Evolutionary conservation across 768 basidiomycete genomes (phyloP).

Genomic region (Lactarius indigo): DNA sequence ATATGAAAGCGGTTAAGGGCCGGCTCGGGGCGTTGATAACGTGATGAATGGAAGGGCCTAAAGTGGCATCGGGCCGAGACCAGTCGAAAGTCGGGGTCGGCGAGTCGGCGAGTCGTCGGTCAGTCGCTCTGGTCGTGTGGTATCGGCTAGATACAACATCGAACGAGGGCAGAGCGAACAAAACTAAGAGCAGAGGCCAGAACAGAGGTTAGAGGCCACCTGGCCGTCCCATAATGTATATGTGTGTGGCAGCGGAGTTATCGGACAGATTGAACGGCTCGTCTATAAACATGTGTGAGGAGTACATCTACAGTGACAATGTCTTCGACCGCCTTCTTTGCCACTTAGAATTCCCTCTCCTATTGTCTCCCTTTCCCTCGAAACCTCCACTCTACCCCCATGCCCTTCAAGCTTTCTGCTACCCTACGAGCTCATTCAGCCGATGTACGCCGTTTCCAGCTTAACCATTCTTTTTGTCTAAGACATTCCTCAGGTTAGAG

Average conservation of each 20-base stretch:
- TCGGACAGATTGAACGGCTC: neutral
- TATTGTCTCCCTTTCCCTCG: constrained; percentile 16
- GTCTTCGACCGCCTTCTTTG: constrained; percentile 9
- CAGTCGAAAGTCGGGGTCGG: neutral
- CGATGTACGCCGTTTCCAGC: constrained; percentile 52
- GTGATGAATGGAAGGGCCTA: neutral
- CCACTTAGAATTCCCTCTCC: constrained; percentile 11
- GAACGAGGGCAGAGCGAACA: neutral
- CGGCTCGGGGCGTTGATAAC: constrained; percentile 8
- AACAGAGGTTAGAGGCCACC: neutral
- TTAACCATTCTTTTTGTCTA: constrained; percentile 20
- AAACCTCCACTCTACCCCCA: constrained; percentile 29
- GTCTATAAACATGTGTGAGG: neutral
- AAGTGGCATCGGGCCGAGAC: constrained; percentile 13
- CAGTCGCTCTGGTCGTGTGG: neutral
- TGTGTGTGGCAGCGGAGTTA: neutral
- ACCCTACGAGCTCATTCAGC: constrained; percentile 65
- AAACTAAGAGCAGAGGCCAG: neutral
- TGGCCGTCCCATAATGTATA: neutral
- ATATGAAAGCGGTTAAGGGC: constrained; percentile 20
- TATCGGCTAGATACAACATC: neutral
- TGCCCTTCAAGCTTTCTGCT: constrained; percentile 78
- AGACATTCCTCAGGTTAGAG: constrained; percentile 65
- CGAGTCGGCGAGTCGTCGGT: constrained; percentile 6
- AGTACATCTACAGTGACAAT: neutral